Conservation (phyloP, 352 stramenopile genomes). For the Pythium grandisporangium region DNA sequence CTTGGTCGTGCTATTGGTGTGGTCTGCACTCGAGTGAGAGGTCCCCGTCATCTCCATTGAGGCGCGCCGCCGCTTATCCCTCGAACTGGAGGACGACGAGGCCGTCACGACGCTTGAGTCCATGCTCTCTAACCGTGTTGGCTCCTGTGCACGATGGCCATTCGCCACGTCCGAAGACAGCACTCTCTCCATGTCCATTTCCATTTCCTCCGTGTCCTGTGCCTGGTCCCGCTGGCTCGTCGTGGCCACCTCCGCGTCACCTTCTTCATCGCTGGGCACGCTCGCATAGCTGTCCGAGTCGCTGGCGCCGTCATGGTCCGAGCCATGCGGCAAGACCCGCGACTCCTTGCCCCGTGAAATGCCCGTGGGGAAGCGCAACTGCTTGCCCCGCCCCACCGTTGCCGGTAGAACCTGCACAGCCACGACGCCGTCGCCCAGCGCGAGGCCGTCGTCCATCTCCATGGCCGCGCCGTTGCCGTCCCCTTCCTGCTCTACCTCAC, state of each 20-base stretch:
- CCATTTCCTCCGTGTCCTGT: too few relatives aligned
- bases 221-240: too few relatives aligned
- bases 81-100: too few relatives aligned
- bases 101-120: too few relatives aligned
- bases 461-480: slow-evolving; percentile 9
- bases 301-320: slow-evolving; percentile 25
- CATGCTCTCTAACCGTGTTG: too few relatives aligned
- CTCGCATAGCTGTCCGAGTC: slow-evolving; percentile 71
- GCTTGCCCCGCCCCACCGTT: slow-evolving; percentile 63
- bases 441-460: slow-evolving; percentile 2
- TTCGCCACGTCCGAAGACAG: too few relatives aligned
- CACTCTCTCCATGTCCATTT: too few relatives aligned
- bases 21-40: background rate
- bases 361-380: slow-evolving; percentile 60
- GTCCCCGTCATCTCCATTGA: too few relatives aligned
- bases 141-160: too few relatives aligned
- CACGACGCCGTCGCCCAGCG: slow-evolving; percentile 8
- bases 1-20: background rate
- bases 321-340: slow-evolving; percentile 27
- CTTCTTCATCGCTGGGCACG: slow-evolving; percentile 54
- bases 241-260: slow-evolving; percentile 48
- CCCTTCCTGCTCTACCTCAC: slow-evolving; percentile 2
- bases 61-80: too few relatives aligned
- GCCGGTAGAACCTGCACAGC: slow-evolving; percentile 64
- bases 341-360: slow-evolving; percentile 71